Conservation (phyloP, 2,329 filamentous ascomycete species). For the Pestalotiopsis fici region DNA sequence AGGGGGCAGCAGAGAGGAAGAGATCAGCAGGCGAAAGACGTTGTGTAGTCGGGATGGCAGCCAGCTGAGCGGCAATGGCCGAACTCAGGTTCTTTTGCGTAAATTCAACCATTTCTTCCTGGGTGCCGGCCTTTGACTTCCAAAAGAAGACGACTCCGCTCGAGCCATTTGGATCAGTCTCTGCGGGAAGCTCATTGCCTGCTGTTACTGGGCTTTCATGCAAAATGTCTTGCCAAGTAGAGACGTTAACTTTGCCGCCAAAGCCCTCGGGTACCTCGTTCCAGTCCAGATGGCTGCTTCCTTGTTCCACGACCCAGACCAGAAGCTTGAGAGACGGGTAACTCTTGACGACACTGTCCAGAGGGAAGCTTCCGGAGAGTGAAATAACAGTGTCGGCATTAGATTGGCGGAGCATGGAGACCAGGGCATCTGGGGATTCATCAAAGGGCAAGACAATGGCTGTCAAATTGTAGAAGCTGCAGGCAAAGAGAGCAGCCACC, state of each 20-base stretch:
- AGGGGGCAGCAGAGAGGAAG: constrained; percentile 80
- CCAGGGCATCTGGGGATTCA: constrained; percentile 67
- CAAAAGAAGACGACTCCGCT: constrained; percentile 68
- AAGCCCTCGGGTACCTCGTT: constrained; percentile 81
- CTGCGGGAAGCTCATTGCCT: constrained; percentile 64
- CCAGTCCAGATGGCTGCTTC: constrained; percentile 93
- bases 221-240: constrained; percentile 92
- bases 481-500: constrained; percentile 79
- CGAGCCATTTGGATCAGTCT: constrained; percentile 54
- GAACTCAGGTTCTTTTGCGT: constrained; percentile 83
- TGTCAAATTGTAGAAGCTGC: constrained; percentile 84
- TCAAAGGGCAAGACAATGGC: constrained; percentile 86
- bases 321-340: constrained; percentile 75
- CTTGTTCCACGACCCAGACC: constrained; percentile 91
- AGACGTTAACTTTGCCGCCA: constrained; percentile 73
- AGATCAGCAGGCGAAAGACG: constrained; percentile 75
- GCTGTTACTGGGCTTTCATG: constrained; percentile 64
- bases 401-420: constrained; percentile 71
- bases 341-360: constrained; percentile 69
- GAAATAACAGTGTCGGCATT: constrained; percentile 82
- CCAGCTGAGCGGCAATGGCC: constrained; percentile 77
- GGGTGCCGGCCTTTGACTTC: constrained; percentile 51
- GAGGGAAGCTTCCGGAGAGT: constrained; percentile 82
- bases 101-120: constrained; percentile 78
- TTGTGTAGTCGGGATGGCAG: constrained; percentile 73